Evolutionary conservation across 768 basidiomycete genomes (phyloP).

Genomic region (Tubosaeta sp.): DNA sequence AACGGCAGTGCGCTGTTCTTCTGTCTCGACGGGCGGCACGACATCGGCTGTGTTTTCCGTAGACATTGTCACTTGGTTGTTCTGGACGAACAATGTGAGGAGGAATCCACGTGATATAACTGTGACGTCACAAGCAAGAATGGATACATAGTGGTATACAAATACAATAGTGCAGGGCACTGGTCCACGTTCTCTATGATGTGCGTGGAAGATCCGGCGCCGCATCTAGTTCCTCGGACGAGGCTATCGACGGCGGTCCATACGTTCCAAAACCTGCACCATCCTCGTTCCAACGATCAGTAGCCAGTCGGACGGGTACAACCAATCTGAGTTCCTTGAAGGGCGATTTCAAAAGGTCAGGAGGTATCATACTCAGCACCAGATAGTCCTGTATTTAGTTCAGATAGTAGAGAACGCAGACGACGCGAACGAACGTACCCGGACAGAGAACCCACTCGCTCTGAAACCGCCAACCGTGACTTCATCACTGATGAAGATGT

Average conservation of each 20-base stretch:
- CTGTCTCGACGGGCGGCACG: constrained; percentile 1
- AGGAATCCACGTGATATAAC: constrained; percentile 23
- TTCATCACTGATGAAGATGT: constrained; percentile 47
- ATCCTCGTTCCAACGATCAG: constrained; percentile 52
- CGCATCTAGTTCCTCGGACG: constrained; percentile 23
- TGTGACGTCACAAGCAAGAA: constrained; percentile 19
- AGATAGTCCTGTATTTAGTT: constrained; percentile 55
- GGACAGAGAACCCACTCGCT: constrained; percentile 59
- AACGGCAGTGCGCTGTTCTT: constrained; percentile 13
- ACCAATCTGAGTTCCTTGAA: constrained; percentile 58
- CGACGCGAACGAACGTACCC: constrained; percentile 37
- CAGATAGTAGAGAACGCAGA: constrained; percentile 1
- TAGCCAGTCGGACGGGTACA: constrained; percentile 62
- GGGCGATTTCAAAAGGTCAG: constrained; percentile 48
- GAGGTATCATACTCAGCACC: constrained; percentile 55
- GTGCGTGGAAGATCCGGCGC: constrained; percentile 9
- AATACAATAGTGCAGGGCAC: neutral
- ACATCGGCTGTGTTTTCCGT: neutral
- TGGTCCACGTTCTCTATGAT: neutral
- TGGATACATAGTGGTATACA: too few species aligned
- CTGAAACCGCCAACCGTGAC: constrained; percentile 60
- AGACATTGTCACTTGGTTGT: constrained; percentile 1
- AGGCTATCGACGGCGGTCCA: constrained; percentile 13
- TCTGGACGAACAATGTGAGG: constrained; percentile 1
- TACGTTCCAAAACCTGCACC: constrained; percentile 16